Percentiles rank a stretch among this genome's conserved stretches.
phyloP scores from a whole-genome alignment of 805 yeast species.

The Saturnispora gosingensis region DNA sequence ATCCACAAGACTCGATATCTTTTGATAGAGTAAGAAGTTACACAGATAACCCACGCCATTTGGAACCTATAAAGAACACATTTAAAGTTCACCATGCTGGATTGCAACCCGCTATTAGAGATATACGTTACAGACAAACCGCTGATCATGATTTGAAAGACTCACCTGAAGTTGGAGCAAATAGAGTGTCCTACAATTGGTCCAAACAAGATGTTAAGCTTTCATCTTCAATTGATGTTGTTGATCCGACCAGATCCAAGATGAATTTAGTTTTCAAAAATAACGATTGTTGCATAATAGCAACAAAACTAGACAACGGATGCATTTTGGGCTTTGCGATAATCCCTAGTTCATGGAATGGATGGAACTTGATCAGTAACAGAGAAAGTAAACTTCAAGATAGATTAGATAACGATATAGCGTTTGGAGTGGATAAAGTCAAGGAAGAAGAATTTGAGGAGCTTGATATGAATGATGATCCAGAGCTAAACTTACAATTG shows the following conservation, averaged over 20 bases:
- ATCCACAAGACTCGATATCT: conserved; percentile 2
- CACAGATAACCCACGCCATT: conserved; percentile 2
- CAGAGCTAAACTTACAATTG: neutral
- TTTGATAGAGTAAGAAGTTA: conserved; percentile 3
- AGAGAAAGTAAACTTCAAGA: neutral
- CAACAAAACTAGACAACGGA: conserved; percentile 1
- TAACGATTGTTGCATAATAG: neutral
- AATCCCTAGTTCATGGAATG: conserved; percentile 1
- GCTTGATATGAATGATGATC: neutral
- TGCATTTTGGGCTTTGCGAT: neutral
- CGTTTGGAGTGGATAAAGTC: neutral
- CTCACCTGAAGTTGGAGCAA: neutral
- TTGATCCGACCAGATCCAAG: conserved; percentile 4
- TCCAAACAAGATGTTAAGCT: neutral
- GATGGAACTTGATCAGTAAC: conserved; percentile 1
- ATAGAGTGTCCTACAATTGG: neutral
- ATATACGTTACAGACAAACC: neutral
- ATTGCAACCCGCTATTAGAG: neutral
- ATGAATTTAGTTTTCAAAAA: neutral
- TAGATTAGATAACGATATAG: neutral
- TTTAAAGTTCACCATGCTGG: conserved; percentile 2
- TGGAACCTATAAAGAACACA: conserved; percentile 2
- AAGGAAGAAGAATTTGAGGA: conserved; percentile 4
- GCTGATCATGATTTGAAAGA: neutral
- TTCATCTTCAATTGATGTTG: neutral